Percentiles rank a stretch among this genome's conserved stretches.
Evolutionary conservation across 2,329 filamentous ascomycete genomes (phyloP).

Genomic region (Aspergillus niger): DNA sequence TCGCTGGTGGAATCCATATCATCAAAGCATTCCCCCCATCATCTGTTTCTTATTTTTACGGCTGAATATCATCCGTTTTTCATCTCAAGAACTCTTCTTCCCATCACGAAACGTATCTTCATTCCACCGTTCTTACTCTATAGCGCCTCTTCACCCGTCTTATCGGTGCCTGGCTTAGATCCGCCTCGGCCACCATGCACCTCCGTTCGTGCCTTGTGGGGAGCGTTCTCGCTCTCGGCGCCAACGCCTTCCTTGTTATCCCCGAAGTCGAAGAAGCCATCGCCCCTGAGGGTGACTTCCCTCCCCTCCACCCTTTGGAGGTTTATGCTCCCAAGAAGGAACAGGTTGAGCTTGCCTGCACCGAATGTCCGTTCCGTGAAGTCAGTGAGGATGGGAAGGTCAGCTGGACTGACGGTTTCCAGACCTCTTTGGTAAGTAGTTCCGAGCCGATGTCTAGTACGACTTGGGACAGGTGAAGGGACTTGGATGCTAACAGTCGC

Average conservation of each 20-base stretch:
- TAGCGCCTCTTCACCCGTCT: constrained; percentile 10
- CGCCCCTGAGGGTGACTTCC: constrained; percentile 26
- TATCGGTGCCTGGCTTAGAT: constrained; percentile 14
- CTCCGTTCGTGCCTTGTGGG: constrained; percentile 39
- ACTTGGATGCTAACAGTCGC: constrained; percentile 2
- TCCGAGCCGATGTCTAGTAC: neutral
- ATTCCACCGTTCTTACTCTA: neutral
- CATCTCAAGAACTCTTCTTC: neutral
- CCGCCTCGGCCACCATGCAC: constrained; percentile 31
- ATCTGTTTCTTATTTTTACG: neutral
- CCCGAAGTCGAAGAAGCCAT: constrained; percentile 36
- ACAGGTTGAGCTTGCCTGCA: constrained; percentile 37
- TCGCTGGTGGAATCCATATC: neutral
- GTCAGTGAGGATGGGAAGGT: constrained; percentile 30
- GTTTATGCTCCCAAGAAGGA: constrained; percentile 29
- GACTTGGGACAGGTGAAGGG: neutral
- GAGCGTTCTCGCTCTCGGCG: constrained; percentile 37
- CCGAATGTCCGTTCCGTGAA: constrained; percentile 43
- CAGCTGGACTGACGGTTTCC: constrained; percentile 38
- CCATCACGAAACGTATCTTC: neutral
- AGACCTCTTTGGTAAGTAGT: constrained; percentile 40
- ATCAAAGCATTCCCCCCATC: neutral
- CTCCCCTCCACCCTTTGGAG: constrained; percentile 29
- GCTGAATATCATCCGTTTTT: constrained; percentile 1
- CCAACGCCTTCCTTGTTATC: constrained; percentile 42